These are phyloP conservation scores for Anethum foeniculum DNA, from an alignment of 140 eudicot species.

Conservation along the genomic window DNA sequence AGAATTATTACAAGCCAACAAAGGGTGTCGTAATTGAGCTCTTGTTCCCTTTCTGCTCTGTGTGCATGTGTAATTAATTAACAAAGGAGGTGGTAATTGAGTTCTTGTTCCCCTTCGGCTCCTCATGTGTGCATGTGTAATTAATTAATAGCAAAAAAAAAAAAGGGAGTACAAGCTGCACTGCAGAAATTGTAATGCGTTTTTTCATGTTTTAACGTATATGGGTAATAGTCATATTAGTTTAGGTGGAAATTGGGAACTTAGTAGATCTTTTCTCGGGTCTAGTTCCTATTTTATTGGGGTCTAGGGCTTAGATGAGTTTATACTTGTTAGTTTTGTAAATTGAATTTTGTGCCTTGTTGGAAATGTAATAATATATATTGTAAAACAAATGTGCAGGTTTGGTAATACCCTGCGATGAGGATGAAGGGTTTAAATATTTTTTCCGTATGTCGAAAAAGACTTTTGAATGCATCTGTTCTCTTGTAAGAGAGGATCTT, in stretches of 20 bases:
- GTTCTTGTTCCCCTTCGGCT: no score
- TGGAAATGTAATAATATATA: not conserved
- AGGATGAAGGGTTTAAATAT: slow-evolving; percentile 77
- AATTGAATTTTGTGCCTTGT: not conserved
- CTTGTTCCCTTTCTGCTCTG: no score
- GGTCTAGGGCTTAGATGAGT: not conserved
- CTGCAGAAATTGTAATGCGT: not conserved
- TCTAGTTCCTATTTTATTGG: not conserved
- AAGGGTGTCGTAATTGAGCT: no score
- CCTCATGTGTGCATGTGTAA: no score
- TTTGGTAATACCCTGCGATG: slow-evolving; percentile 46
- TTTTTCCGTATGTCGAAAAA: slow-evolving; percentile 77
- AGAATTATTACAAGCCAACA: no score
- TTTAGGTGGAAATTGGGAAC: not conserved
- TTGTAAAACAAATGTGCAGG: slow-evolving; percentile 27
- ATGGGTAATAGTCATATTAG: not conserved
- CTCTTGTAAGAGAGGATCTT: slow-evolving; percentile 71
- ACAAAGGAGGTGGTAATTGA: no score
- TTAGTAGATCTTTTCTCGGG: not conserved
- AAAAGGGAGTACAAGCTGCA: no score
- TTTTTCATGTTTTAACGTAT: not conserved
- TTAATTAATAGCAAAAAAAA: no score
- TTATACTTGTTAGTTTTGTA: not conserved
- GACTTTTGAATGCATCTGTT: slow-evolving; percentile 80
- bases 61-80: no score